Evolutionary conservation across 1,284 basidiomycete species (phyloP).

Genomic region (Leccinum pallidistipes): DNA sequence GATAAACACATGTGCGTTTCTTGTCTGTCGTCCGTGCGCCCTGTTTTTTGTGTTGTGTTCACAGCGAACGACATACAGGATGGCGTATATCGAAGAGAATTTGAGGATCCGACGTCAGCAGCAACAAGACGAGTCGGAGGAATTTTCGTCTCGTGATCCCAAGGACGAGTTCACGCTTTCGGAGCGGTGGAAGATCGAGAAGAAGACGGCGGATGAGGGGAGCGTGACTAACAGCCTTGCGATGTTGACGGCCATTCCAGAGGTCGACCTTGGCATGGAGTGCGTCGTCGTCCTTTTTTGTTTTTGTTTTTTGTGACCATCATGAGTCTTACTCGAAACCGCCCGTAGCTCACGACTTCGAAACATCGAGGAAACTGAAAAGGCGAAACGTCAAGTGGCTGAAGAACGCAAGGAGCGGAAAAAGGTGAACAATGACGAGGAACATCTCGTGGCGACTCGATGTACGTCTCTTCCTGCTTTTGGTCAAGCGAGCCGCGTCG

Average conservation of each 20-base stretch:
- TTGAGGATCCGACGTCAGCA: constrained; percentile 75
- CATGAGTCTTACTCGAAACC: neutral
- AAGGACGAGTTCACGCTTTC: constrained; percentile 84
- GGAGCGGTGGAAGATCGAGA: constrained; percentile 67
- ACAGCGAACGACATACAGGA: constrained; percentile 53
- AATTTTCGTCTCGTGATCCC: constrained; percentile 44
- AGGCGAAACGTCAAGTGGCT: constrained; percentile 83
- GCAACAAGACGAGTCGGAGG: constrained; percentile 47
- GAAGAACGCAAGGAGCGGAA: constrained; percentile 67
- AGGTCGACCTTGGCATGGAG: constrained; percentile 98
- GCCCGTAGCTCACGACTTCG: constrained; percentile 77
- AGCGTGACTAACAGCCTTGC: constrained; percentile 89
- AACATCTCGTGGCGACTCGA: constrained; percentile 77
- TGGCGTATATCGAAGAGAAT: constrained; percentile 96
- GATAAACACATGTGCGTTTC: constrained; percentile 92
- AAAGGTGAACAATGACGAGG: constrained; percentile 64
- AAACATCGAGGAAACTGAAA: constrained; percentile 97
- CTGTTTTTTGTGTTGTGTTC: neutral
- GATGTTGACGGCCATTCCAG: constrained; percentile 96
- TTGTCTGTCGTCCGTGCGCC: no score
- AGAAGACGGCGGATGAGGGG: constrained; percentile 74
- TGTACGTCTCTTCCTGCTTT: constrained; percentile 54
- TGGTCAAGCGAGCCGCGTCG: neutral
- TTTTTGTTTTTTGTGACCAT: no score
- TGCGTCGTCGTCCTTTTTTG: constrained; percentile 44